Base-by-base conservation (phyloP, 2,329 filamentous ascomycete genomes). In the Arachnomyces sp. region DNA sequence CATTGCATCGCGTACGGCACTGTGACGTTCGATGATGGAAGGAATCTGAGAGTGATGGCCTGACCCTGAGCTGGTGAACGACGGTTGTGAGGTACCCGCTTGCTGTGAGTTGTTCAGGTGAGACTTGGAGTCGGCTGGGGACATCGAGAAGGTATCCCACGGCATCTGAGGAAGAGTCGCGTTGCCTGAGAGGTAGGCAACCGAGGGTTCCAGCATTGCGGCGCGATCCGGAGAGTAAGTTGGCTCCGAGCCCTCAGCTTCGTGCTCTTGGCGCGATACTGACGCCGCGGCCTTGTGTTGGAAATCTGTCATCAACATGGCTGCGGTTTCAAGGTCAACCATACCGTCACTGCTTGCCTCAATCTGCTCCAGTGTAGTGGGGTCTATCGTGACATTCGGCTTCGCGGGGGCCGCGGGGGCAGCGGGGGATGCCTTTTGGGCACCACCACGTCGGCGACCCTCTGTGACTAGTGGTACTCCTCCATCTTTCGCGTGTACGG, bases 301-400 rank as follows among this genome's bases (percentile, higher is more conserved):
- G 60, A 96, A 83, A 68, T 96, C 89, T 60, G 90, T 92, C 71
- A 98, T 93, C 63, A 98, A 79, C 87, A 96, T 95, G 53, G 92
- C 92, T 53, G 92, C 92, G 55, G 90, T 88, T 73, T 98, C 90
- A 58, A 95, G 84, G 63, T 95, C 92, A 59, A 95, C 89, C 67
- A 90, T 83, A 61, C 82, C 83, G 63, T 95, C 90, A 62, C 81
- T 85, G 67, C 81, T 85, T 56, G 83, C 84, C 66, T 94, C 88
- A 58, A 96, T 88, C 65, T 94, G 88, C 67, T 95, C 89, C 54
- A 95, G 71, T 41, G 86, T 82, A 33, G 31, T 32, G 36, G 87
- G 81, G 59, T 96, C 92, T 53, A 94, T 78, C 47, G 82, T 77
- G 58, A 92, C 80, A 30, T 82, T 75, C 38, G 82, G 73, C 70